These are phyloP conservation scores for Nepenthes alata DNA, from an alignment of 179 eudicot genomes.

Conservation along the genomic window DNA sequence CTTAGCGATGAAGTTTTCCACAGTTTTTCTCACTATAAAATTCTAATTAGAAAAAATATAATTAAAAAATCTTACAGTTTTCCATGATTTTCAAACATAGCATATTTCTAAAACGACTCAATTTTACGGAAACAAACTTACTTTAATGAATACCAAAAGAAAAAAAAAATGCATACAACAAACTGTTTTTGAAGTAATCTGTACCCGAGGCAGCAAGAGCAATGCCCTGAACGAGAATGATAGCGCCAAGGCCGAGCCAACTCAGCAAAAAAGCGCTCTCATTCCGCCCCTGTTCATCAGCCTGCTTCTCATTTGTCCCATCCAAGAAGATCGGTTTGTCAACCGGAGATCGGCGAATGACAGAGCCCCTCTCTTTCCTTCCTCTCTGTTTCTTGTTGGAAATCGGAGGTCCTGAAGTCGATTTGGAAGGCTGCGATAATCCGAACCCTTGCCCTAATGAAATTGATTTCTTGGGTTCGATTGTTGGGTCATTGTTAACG, in stretches of 20 bases:
- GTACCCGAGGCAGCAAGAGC: slow-evolving; percentile 78
- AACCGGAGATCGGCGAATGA: slow-evolving; percentile 50
- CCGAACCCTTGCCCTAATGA: slow-evolving; percentile 29
- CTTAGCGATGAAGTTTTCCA: too few relatives aligned
- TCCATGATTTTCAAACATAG: too few relatives aligned
- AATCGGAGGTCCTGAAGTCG: slow-evolving; percentile 6
- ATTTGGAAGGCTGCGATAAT: slow-evolving; percentile 4
- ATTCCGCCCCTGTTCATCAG: slow-evolving; percentile 23
- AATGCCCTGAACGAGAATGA: slow-evolving; percentile 61
- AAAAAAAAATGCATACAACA: not conserved
- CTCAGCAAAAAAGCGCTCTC: slow-evolving; percentile 64
- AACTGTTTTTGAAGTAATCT: not conserved
- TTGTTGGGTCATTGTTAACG: slow-evolving; percentile 4
- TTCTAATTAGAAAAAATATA: too few relatives aligned
- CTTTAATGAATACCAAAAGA: not conserved
- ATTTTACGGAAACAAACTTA: too few relatives aligned
- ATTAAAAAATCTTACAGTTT: too few relatives aligned
- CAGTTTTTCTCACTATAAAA: too few relatives aligned
- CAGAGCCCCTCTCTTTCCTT: slow-evolving; percentile 33
- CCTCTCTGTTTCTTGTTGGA: slow-evolving; percentile 29
- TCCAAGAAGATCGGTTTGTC: slow-evolving; percentile 43
- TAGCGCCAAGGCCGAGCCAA: slow-evolving; percentile 66
- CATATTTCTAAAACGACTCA: too few relatives aligned
- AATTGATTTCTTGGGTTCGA: slow-evolving; percentile 8
- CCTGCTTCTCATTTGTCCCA: slow-evolving; percentile 19